Evolutionary conservation across 768 basidiomycete species (phyloP).

Genomic region (Trametes cingulata): DNA sequence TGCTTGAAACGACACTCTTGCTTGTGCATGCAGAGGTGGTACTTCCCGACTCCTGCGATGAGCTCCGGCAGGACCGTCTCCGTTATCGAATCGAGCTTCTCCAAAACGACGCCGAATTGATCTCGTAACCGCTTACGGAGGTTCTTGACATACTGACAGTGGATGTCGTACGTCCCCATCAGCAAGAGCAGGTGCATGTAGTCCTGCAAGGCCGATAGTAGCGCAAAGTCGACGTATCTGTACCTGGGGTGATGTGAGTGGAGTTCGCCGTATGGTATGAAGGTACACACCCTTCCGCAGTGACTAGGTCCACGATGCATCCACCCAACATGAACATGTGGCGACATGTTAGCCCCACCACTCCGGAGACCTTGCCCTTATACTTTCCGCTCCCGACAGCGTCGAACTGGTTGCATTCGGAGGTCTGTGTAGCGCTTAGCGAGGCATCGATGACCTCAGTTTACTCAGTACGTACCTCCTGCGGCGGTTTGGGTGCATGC

Average conservation of each 20-base stretch:
- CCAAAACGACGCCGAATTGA: background rate
- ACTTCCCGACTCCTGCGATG: constrained; percentile 17
- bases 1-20: constrained; percentile 5
- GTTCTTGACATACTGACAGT: constrained; percentile 26
- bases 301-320: constrained; percentile 20
- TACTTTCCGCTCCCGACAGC: constrained; percentile 17
- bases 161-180: constrained; percentile 28
- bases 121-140: constrained; percentile 5
- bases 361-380: constrained; percentile 17
- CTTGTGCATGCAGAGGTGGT: constrained; percentile 20
- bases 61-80: background rate
- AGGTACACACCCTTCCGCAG: constrained; percentile 22
- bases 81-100: background rate
- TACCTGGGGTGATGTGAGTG: constrained; percentile 3
- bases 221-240: constrained; percentile 15
- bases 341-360: constrained; percentile 15
- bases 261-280: background rate
- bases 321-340: constrained; percentile 20
- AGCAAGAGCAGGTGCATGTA: constrained; percentile 12
- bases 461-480: background rate
- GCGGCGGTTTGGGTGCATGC: background rate
- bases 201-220: constrained; percentile 7
- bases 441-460: background rate
- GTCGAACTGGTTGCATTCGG: constrained; percentile 21
- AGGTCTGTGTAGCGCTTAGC: background rate